A percentile compares a stretch with the other conserved stretches of the same genome.
These are phyloP conservation scores for Carnegiea gigantea DNA, from an alignment of 179 eudicot genomes.

Conservation along the genomic window DNA sequence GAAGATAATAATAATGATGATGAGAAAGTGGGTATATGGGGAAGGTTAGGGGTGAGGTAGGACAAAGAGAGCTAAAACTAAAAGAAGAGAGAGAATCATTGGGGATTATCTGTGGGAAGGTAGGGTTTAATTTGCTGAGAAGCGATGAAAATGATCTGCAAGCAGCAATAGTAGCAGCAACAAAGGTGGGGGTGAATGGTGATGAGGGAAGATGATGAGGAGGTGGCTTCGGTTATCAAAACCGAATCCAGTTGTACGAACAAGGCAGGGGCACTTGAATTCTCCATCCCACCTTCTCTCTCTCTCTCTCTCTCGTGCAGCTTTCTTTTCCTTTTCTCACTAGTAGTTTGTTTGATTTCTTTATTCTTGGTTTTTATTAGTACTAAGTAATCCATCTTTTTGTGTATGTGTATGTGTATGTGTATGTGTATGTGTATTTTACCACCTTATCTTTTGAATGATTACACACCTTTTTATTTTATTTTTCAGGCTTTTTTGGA, in stretches of 20 bases:
- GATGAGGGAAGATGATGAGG: background rate
- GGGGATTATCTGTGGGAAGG: background rate
- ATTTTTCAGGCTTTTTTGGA: background rate
- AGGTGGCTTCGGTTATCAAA: constrained; percentile 8
- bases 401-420: background rate
- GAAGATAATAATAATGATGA: background rate
- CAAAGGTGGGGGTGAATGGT: background rate
- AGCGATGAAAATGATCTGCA: constrained; percentile 13
- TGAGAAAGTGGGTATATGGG: constrained; percentile 10
- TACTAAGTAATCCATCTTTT: background rate
- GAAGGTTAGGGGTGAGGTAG: constrained; percentile 6
- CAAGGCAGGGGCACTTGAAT: constrained; percentile 7
- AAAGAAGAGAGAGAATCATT: background rate
- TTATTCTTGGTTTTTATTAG: background rate
- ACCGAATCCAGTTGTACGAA: constrained; percentile 11
- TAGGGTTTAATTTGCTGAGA: background rate
- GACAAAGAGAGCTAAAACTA: no score
- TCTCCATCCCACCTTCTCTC: constrained; percentile 11
- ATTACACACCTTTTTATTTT: background rate
- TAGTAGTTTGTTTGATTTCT: background rate
- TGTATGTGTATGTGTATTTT: background rate
- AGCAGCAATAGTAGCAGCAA: background rate
- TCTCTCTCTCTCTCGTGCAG: constrained; percentile 25
- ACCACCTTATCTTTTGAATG: background rate
- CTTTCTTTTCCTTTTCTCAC: constrained; percentile 42